A percentile compares a stretch with the other conserved stretches of the same genome.
These are phyloP conservation scores for Westerdykella ornata DNA, from an alignment of 2,329 filamentous ascomycete genomes.

Conservation along the genomic window DNA sequence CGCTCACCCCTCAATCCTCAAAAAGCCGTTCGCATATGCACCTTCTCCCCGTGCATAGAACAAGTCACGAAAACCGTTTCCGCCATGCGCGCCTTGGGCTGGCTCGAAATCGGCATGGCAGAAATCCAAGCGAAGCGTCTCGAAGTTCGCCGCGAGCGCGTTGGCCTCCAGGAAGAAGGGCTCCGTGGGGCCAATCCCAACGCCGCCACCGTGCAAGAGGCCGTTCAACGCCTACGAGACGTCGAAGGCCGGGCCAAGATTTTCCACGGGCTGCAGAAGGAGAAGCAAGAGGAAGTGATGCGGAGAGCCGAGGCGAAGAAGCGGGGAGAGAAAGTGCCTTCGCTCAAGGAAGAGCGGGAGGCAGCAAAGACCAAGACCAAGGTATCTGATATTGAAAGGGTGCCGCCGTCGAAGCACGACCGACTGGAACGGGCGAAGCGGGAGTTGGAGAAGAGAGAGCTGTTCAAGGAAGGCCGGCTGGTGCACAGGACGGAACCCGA, in stretches of 20 bases:
- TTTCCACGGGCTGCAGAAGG: constrained; percentile 49
- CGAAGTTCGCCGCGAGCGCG: constrained; percentile 73
- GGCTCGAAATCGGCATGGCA: constrained; percentile 90
- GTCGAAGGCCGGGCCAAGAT: constrained; percentile 64
- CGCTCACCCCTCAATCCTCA: constrained; percentile 60
- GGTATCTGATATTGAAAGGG: constrained; percentile 11
- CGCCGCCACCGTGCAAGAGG: constrained; percentile 71
- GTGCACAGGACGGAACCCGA: constrained; percentile 79
- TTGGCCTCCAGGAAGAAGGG: constrained; percentile 65
- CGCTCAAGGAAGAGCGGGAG: constrained; percentile 19
- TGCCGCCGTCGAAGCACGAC: constrained; percentile 28
- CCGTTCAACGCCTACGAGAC: constrained; percentile 63
- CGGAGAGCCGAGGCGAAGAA: constrained; percentile 32
- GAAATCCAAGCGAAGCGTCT: constrained; percentile 75
- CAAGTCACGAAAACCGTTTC: constrained; percentile 85
- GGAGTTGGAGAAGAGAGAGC: constrained; percentile 27
- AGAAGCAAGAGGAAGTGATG: constrained; percentile 42
- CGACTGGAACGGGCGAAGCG: constrained; percentile 22
- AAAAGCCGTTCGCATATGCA: constrained; percentile 74
- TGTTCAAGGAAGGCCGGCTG: constrained; percentile 68
- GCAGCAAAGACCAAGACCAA: constrained; percentile 20
- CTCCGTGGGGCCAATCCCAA: constrained; percentile 60
- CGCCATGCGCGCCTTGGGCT: constrained; percentile 70
- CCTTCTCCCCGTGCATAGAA: constrained; percentile 95
- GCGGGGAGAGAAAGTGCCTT: constrained; percentile 22